phyloP scores from a whole-genome alignment of 495 filamentous ascomycete species.

The Podospora pseudocomata region DNA sequence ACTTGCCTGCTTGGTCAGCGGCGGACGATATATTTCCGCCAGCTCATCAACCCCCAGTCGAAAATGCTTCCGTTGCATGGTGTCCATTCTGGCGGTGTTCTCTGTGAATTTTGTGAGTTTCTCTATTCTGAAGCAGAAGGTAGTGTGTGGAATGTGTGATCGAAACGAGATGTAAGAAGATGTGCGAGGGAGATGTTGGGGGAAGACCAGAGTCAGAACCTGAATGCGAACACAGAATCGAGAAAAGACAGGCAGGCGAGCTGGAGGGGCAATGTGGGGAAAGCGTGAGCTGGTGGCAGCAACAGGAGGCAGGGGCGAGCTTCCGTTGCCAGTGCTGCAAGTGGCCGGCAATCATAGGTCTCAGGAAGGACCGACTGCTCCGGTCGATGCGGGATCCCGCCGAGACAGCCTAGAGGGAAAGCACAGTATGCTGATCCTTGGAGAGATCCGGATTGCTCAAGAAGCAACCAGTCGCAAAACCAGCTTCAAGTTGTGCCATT shows the following conservation, averaged over 20 bases:
- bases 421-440: background rate
- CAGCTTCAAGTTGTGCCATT: background rate
- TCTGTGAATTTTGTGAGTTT: background rate
- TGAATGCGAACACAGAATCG: background rate
- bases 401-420: background rate
- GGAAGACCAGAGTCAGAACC: background rate
- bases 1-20: background rate
- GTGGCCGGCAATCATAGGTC: background rate
- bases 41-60: background rate
- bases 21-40: background rate
- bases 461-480: background rate
- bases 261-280: background rate
- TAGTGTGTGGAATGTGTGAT: too few species aligned
- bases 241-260: background rate
- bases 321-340: background rate
- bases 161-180: too few species aligned
- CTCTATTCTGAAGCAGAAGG: too few species aligned
- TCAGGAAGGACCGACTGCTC: background rate
- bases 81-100: background rate
- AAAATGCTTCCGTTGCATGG: background rate
- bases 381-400: background rate
- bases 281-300: background rate
- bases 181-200: background rate
- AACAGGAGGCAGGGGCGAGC: background rate
- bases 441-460: background rate